Evolutionary conservation across 805 yeast species (phyloP).

Genomic region (Starmerella cellae): DNA sequence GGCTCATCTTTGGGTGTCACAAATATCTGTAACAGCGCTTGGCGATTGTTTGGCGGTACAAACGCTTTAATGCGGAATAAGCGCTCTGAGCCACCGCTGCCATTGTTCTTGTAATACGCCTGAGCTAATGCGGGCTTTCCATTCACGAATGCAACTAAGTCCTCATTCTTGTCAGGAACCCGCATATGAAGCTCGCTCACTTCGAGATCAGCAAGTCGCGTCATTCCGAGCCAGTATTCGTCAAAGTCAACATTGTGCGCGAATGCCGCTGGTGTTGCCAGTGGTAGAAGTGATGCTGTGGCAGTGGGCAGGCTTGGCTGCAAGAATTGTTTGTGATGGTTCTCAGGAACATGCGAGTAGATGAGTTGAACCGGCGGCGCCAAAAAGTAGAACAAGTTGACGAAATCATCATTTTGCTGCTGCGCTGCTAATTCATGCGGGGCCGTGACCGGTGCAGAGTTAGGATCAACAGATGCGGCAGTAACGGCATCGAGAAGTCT

Average conservation of each 20-base stretch:
- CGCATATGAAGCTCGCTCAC: slow-evolving; percentile 63
- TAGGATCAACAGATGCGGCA: slow-evolving; percentile 34
- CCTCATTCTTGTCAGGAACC: slow-evolving; percentile 52
- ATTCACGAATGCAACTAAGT: slow-evolving; percentile 41
- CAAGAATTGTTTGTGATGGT: slow-evolving; percentile 69
- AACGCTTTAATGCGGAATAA: slow-evolving; percentile 67
- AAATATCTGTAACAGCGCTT: slow-evolving; percentile 69
- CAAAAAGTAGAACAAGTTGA: slow-evolving; percentile 57
- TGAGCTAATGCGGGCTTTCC: slow-evolving; percentile 58
- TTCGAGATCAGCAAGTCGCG: slow-evolving; percentile 62
- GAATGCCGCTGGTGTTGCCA: slow-evolving; percentile 73
- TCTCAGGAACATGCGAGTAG: slow-evolving; percentile 76
- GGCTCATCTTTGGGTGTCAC: slow-evolving; percentile 12
- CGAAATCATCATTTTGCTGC: slow-evolving; percentile 23
- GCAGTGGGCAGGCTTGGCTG: slow-evolving; percentile 66
- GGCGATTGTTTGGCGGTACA: slow-evolving; percentile 52
- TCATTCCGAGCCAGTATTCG: slow-evolving; percentile 64
- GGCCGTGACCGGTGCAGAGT: slow-evolving; percentile 33
- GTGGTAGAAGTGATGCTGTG: slow-evolving; percentile 68
- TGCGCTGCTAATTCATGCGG: slow-evolving; percentile 16
- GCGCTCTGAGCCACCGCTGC: slow-evolving; percentile 37
- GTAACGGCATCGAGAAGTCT: slow-evolving; percentile 61
- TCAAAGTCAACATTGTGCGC: slow-evolving; percentile 43
- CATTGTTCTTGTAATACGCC: slow-evolving; percentile 45
- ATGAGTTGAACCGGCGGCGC: slow-evolving; percentile 62